Conservation (phyloP, 2,329 filamentous ascomycete species). For the Sarocladium kiliense region DNA sequence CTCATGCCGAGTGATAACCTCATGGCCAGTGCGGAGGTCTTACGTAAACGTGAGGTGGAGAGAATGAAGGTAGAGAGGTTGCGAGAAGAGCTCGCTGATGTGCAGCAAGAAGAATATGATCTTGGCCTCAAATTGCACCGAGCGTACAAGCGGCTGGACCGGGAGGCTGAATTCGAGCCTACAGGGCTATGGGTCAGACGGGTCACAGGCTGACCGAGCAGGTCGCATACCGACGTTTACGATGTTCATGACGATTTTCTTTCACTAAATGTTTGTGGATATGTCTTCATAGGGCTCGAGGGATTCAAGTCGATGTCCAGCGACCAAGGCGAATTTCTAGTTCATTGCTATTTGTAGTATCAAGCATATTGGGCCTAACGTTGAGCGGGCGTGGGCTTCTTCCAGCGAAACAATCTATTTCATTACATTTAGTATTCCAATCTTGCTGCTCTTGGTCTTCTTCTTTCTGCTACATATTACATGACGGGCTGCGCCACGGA, state of each 20-base stretch:
- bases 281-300: not conserved
- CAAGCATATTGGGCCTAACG: too few relatives aligned
- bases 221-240: not conserved
- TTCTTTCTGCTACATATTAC: not conserved
- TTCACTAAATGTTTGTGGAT: not conserved
- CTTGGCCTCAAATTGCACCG: constrained; percentile 69
- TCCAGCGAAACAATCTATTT: too few relatives aligned
- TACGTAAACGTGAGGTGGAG: constrained; percentile 49
- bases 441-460: not conserved
- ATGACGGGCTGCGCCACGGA: not conserved
- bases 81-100: constrained; percentile 62
- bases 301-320: too few relatives aligned
- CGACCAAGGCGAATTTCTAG: too few relatives aligned
- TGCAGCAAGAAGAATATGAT: constrained; percentile 73
- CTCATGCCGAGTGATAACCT: constrained; percentile 69
- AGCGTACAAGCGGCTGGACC: constrained; percentile 69
- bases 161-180: constrained; percentile 58
- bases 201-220: constrained; percentile 49
- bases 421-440: too few relatives aligned
- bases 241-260: not conserved
- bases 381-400: too few relatives aligned
- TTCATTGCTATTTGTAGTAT: too few relatives aligned
- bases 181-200: constrained; percentile 74
- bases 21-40: constrained; percentile 60
- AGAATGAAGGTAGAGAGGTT: constrained; percentile 63